Evolutionary conservation across 768 basidiomycete species (phyloP).

Genomic region (Collybia mongolica): DNA sequence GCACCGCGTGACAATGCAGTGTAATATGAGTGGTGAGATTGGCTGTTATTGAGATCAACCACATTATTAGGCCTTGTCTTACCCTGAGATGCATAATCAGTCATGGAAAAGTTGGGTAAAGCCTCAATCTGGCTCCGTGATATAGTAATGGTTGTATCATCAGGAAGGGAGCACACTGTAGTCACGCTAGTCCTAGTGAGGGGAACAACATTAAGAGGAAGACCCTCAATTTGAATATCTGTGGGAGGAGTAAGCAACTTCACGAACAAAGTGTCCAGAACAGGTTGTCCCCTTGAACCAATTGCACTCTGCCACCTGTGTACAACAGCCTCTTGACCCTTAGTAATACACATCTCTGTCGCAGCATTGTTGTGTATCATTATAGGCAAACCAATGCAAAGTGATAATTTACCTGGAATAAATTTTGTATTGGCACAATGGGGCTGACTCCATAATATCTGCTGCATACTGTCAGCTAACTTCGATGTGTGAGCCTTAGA

Average conservation of each 20-base stretch:
- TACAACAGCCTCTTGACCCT: conserved; percentile 28
- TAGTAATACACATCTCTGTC: conserved; percentile 31
- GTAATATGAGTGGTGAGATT: conserved; percentile 26
- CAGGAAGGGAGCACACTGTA: conserved; percentile 25
- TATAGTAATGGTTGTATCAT: conserved; percentile 13
- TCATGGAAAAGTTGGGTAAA: conserved; percentile 16
- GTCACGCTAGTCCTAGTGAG: conserved; percentile 1
- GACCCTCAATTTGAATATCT: neutral
- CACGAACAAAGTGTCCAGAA: conserved; percentile 6
- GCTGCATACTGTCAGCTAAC: conserved; percentile 3
- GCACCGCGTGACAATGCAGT: conserved; percentile 27
- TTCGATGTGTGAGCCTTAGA: too few species aligned
- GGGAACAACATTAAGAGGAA: conserved; percentile 7
- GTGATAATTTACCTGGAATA: conserved; percentile 23
- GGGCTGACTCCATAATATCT: conserved; percentile 19
- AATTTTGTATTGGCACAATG: conserved; percentile 20
- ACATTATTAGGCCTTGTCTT: conserved; percentile 24
- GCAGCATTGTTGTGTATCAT: conserved; percentile 29
- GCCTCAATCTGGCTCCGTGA: neutral
- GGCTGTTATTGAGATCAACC: conserved; percentile 20
- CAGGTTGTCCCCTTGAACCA: neutral
- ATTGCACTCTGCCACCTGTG: conserved; percentile 18
- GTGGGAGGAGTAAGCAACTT: conserved; percentile 2
- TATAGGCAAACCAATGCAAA: conserved; percentile 31
- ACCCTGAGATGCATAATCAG: conserved; percentile 33